Base-by-base conservation (phyloP, 495 filamentous ascomycete species). In the Penicillium antarcticum region DNA sequence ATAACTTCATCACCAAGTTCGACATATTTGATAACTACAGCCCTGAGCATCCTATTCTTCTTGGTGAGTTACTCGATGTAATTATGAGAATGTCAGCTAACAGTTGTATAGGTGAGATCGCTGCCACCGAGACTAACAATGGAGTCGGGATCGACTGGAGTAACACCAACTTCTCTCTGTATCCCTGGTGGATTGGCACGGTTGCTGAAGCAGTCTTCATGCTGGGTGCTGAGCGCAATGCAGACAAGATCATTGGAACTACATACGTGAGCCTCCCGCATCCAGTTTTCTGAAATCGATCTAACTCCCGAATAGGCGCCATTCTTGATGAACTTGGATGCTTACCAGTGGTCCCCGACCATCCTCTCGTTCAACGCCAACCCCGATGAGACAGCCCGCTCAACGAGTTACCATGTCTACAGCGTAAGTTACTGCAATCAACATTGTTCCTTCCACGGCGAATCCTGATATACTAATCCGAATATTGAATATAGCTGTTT, bases 121-220 rank as follows among this genome's bases (percentile, higher is more conserved):
- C 80, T 23, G 72, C 77, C 4, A 76, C 80, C 5, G 75, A 80
- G 33, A 75, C 49, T 21, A 67, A 67, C 37, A 65, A 67, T 14
- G 58, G 61, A 11, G 47, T 39, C 10, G 63, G 57, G 2, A 58
- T 68, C n/a, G 47, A 68, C 59, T 64, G 63, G 58, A 50, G 55
- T 6, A 41, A 63, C 13, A 56, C 57, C 60, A 57, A 68, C 53
- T 67, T 65, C 46, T 61, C 63, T 14, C n/a, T 58, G 35, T 86
- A 85, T 76, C 77, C 60, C 74, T 84, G 53, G 74, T 70, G 63
- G 65, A 61, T 63, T 32, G 67, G 46, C 11, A 57, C 78, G 12
- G 77, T 87, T n/a, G 72, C 72, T 16, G 86, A 90, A 55, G 84
- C 82, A 4, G 79, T 89, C 35, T 87, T 79, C 55, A 70, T 86